Evolutionary conservation across 495 filamentous ascomycete genomes (phyloP), one percentile per base, ranked within the genome.

Genomic region (Parmelia sp.): DNA sequence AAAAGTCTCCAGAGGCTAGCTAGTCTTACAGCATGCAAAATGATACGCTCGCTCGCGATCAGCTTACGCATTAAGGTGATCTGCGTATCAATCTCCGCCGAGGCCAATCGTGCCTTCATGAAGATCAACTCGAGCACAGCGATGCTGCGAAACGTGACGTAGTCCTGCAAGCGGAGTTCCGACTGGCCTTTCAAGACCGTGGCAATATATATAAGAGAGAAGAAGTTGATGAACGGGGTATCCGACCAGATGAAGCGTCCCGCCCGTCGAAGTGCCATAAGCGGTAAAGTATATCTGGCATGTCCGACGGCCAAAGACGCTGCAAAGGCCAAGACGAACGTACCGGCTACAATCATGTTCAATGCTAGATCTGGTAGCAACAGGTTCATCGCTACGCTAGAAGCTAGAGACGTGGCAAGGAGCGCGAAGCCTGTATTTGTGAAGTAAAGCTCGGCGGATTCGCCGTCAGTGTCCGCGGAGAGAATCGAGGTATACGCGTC

Each of bases 181-280:
- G 51, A 56, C 15, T 56, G 23, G 51, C 51, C 51, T 17, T 17
- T 56, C 23, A 56, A 33, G 8, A 56, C 51, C 3, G 51, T 56
- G 12, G 51, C 51, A 25, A 56, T 56, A 33, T 56, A 56, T 5
- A 56, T 56, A 3, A 56, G 31, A 17, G 51, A 14, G 51, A 56
- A 56, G 21, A 56, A 56, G 19, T 56, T 56, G 51, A 56, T n/a
- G 15, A 56, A 56, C 12, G 51, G 51, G 31, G 51, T 56, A 25
- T 56, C 51, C 15, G 51, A 56, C 51, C 51, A 56, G 31, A 56
- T 56, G 51, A 56, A 56, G 12, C 51, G 51, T 29, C 51, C 51
- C 4, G 51, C 51, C 27, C 51, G 51, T 10, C 51, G n/a, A n/a
- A n/a, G n/a, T n/a, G n/a, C n/a, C n/a, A n/a, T n/a, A n/a, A n/a